These are phyloP conservation scores for Venturia aucupariae DNA, from an alignment of 2,329 filamentous ascomycete genomes.

Conservation along the genomic window DNA sequence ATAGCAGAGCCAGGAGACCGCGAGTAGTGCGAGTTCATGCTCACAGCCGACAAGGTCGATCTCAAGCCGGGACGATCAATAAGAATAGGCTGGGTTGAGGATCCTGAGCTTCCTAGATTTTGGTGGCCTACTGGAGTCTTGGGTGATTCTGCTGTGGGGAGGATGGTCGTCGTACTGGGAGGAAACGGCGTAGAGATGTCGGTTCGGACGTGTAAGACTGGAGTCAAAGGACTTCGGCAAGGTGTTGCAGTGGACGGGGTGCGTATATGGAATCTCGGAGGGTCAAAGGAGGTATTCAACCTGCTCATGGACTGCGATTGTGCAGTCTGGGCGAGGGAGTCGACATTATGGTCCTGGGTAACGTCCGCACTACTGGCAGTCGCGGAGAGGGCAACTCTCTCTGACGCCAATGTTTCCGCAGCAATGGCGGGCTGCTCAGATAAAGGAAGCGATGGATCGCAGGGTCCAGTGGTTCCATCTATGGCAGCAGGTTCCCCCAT, in stretches of 20 bases:
- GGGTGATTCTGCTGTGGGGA: background rate
- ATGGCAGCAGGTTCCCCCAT: constrained; percentile 1
- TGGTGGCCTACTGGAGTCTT: background rate
- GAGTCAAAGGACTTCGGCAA: constrained; percentile 24
- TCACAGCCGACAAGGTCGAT: constrained; percentile 33
- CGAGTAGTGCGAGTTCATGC: constrained; percentile 31
- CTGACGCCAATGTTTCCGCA: background rate
- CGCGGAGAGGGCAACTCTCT: background rate
- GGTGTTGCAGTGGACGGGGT: constrained; percentile 9
- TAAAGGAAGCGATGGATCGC: background rate
- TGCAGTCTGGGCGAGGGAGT: background rate
- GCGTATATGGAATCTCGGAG: constrained; percentile 7
- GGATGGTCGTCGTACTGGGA: background rate
- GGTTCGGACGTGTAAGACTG: constrained; percentile 23
- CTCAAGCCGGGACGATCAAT: constrained; percentile 16
- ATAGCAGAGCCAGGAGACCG: constrained; percentile 37
- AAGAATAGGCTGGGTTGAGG: constrained; percentile 15
- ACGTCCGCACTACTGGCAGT: background rate
- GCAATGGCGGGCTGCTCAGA: background rate
- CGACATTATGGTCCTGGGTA: background rate
- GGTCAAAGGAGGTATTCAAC: background rate
- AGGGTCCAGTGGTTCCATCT: background rate
- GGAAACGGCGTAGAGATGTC: constrained; percentile 19
- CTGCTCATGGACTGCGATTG: background rate
- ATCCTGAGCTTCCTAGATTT: constrained; percentile 14